Conservation (phyloP, 148 eudicot species). For the Rhododendron ferrugineum region DNA sequence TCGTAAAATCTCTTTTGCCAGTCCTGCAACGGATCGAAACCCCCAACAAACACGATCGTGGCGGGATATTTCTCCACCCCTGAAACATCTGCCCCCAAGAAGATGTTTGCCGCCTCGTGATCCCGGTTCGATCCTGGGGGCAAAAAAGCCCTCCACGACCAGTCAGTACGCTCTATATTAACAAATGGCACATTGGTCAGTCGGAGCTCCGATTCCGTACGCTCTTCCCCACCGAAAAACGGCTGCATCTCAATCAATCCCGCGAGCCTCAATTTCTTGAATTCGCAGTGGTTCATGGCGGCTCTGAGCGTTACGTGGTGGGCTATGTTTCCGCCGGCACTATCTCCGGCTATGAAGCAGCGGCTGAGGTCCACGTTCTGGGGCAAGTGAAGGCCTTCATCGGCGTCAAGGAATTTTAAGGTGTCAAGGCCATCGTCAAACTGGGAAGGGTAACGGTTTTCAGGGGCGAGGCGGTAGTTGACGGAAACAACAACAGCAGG, state of each 20-base stretch:
- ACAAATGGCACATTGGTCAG: not conserved
- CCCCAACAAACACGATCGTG: slow-evolving; percentile 28
- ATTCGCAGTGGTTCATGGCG: not conserved
- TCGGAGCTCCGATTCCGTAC: slow-evolving; percentile 31
- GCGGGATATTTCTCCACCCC: slow-evolving; percentile 22
- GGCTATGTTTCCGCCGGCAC: slow-evolving; percentile 41
- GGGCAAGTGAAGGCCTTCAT: slow-evolving; percentile 4
- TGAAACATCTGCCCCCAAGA: not conserved
- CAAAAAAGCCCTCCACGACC: slow-evolving; percentile 41
- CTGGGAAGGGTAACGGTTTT: not conserved
- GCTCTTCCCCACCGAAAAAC: slow-evolving; percentile 38
- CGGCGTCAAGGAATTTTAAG: slow-evolving; percentile 23
- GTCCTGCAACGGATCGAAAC: slow-evolving; percentile 32
- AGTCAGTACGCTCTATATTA: slow-evolving; percentile 17
- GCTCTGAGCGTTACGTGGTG: slow-evolving; percentile 31
- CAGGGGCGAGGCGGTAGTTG: slow-evolving; percentile 13
- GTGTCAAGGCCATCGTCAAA: slow-evolving; percentile 2
- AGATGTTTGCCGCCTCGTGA: slow-evolving; percentile 26
- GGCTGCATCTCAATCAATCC: slow-evolving; percentile 36
- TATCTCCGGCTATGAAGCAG: slow-evolving; percentile 42
- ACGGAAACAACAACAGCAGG: slow-evolving; percentile 3
- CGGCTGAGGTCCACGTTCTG: slow-evolving; percentile 19
- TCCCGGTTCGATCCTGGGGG: slow-evolving; percentile 37
- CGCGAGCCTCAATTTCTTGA: slow-evolving; percentile 16
- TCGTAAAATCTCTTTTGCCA: slow-evolving; percentile 28